Base-by-base conservation (phyloP, 2,329 filamentous ascomycete species). In the Clonostachys sp. region DNA sequence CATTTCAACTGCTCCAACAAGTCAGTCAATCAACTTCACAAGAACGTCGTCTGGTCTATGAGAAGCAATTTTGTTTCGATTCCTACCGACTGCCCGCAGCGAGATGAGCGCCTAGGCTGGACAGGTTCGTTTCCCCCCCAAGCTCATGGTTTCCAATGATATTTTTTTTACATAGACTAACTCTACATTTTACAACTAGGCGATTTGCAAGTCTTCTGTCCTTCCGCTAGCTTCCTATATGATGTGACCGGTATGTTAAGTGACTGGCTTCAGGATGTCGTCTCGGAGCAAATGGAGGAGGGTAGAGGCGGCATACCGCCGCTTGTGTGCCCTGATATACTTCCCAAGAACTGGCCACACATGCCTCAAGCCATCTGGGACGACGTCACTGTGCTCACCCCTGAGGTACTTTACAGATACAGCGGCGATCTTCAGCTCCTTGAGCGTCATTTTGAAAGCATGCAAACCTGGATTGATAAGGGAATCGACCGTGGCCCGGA, bases 21-120 rank as follows among this genome's bases (percentile, higher is more conserved):
- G 0, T 59, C 72, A 4, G 50, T 83, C 24, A 83, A 81, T 52
- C 62, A 72, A 41, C 67, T 84, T 4, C 73, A 82, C 51, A 24
- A 5, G 13, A 42, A 42, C 41, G 41, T 24, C 41, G 41, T 42
- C 34, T 83, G 79, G 79, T 71, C 70, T 5, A 80, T 82, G 72
- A 69, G 70, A 34, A 77, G 77, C 1, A 84, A 83, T 51, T 82
- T 83, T 52, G 52, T 82, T 5, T 72, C 69, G 0, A 60, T 83
- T 1, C 78, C 78, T 0, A 83, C 78, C 0, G 80, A 84, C 53
- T 80, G 77, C 51, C 77, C 77, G 0, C 75, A 80, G 51, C 64
- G 75, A 2, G 76, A 81, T 47, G 77, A 81, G 58, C 66, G 76
- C 0, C 57, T 80, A 5, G 72, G 73, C 16, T 78, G 78, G 79